Evolutionary conservation across 2,329 filamentous ascomycete species (phyloP).

Genomic region (Trichoderma harzianum): DNA sequence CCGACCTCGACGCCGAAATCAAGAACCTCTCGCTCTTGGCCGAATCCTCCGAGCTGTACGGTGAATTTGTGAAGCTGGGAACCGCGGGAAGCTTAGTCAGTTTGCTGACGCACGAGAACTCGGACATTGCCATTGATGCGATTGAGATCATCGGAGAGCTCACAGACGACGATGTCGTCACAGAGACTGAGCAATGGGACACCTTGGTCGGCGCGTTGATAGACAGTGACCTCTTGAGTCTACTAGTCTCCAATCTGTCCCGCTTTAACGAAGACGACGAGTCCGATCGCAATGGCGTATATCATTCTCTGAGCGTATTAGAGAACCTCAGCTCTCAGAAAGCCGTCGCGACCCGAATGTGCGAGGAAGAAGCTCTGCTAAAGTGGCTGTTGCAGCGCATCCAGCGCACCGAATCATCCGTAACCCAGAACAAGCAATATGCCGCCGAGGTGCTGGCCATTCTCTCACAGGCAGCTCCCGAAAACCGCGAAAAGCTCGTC

Average conservation of each 20-base stretch:
- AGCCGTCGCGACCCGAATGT: conserved; percentile 67
- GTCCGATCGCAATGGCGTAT: conserved; percentile 78
- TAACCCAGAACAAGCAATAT: conserved; percentile 93
- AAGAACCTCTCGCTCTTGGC: conserved; percentile 82
- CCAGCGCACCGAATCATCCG: conserved; percentile 61
- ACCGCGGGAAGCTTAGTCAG: conserved; percentile 72
- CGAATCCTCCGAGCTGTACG: conserved; percentile 81
- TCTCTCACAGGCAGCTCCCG: conserved; percentile 69
- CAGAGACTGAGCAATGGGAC: conserved; percentile 77
- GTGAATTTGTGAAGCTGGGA: conserved; percentile 73
- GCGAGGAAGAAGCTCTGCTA: conserved; percentile 63
- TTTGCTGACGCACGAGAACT: conserved; percentile 89
- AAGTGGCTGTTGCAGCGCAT: conserved; percentile 76
- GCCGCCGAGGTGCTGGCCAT: conserved; percentile 89
- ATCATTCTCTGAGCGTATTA: conserved; percentile 76
- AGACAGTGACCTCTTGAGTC: conserved; percentile 67
- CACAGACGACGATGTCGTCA: conserved; percentile 87
- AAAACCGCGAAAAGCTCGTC: conserved; percentile 62
- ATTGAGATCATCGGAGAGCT: conserved; percentile 88
- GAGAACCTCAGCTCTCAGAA: conserved; percentile 80
- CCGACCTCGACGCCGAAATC: conserved; percentile 84
- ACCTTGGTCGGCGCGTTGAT: conserved; percentile 64
- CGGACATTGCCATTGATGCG: conserved; percentile 89
- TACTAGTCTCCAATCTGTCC: conserved; percentile 73
- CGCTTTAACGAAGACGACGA: conserved; percentile 72